Evolutionary conservation across 208 protist species (phyloP), one percentile per base, ranked within the genome.

Genomic region (Trypanosomatidae sp.): DNA sequence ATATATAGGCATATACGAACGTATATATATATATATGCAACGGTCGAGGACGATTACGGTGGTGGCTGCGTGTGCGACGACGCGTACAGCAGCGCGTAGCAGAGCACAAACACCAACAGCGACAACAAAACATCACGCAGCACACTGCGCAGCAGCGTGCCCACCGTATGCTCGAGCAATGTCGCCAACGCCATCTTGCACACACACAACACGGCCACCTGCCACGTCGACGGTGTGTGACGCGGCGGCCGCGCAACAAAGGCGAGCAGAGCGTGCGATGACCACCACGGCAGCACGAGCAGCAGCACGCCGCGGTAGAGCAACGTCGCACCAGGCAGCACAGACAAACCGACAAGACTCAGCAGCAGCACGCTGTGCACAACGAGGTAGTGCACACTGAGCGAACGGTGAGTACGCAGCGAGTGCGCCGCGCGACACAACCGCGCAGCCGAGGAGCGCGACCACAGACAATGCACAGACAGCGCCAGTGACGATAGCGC

Each of bases 261-360:
- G 43, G 25, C 30, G 18, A 88, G 64, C 47, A 71, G 84, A 15
- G 51, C 53, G 38, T 74, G 41, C 2, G 76, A 62, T 7, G 84
- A 92, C 30, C 71, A 28, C 61, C 57, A 88, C 48, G 84, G 84
- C 43, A 85, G 49, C 2, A 72, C 46, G 24, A 68, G 57, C 33
- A 65, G 70, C 18, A 89, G 63, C 20, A 71, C 66, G 10, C 86
- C 39, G 27, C 50, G 56, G 59, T 89, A 83, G 7, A 87, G 44
- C 56, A 66, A 79, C 26, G 56, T 53, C 6, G 68, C 71, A 41
- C 86, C 60, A 28, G 67, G 75, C 37, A 92, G 43, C 15, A 85
- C 64, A 0, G 72, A 86, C 6, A 88, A 56, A 0, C 79, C 84
- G 18, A 87, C 47, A 0, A 92, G 47, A 20, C 71, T 61, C 16